Conservation (phyloP, 306 rosid genomes). For the Prosopis cineraria region DNA sequence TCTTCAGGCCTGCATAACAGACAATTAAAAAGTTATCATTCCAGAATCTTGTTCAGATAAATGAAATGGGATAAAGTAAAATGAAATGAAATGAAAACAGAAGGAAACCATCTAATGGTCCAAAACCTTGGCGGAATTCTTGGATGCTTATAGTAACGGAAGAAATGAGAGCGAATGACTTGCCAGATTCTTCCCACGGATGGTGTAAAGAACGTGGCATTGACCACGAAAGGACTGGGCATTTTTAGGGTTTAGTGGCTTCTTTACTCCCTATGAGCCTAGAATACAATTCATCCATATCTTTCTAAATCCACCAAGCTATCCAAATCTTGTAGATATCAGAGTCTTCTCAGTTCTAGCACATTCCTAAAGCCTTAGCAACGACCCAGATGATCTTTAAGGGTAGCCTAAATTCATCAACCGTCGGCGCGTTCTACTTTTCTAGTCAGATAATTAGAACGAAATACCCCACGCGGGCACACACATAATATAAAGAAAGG, state of each 20-base stretch:
- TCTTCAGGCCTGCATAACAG: slow-evolving; percentile 20
- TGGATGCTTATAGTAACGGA: not conserved
- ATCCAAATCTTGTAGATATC: not conserved
- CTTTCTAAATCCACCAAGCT: not conserved
- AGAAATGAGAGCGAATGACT: not conserved
- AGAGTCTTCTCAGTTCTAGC: not conserved
- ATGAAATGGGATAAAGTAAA: not conserved
- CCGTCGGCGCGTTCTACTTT: not conserved
- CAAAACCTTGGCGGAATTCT: not conserved
- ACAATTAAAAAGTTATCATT: not conserved
- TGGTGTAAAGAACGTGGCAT: not conserved
- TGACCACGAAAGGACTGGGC: not conserved
- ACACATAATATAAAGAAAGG: too few relatives aligned
- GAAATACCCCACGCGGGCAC: too few relatives aligned
- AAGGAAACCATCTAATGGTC: not conserved
- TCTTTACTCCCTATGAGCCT: not conserved
- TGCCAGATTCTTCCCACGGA: not conserved
- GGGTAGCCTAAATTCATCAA: not conserved
- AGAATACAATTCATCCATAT: not conserved
- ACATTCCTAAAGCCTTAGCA: not conserved
- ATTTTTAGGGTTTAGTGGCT: not conserved
- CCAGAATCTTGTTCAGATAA: not conserved
- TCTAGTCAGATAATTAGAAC: not conserved
- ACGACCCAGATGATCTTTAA: not conserved
- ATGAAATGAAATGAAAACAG: not conserved